Conservation (phyloP, 2,329 filamentous ascomycete genomes). For the Penicillium concentricum region DNA sequence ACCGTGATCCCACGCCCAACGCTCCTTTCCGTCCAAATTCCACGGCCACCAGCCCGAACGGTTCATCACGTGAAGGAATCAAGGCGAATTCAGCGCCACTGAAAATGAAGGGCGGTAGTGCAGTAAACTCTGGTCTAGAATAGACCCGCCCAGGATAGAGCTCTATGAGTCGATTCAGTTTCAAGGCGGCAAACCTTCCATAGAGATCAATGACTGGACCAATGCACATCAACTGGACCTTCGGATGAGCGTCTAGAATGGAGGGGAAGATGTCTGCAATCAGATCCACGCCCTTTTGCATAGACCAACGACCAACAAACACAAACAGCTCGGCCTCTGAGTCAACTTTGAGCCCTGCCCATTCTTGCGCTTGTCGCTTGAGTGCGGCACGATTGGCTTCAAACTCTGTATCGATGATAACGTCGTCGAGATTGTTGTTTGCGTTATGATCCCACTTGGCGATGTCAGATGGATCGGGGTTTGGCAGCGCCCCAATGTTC, state of each 20-base stretch:
- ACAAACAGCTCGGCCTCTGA: conserved; percentile 65
- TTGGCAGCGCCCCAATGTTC: conserved; percentile 62
- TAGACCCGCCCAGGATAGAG: conserved; percentile 64
- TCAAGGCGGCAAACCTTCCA: conserved; percentile 65
- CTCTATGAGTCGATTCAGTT: conserved; percentile 63
- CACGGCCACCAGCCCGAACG: conserved; percentile 66
- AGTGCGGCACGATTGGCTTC: conserved; percentile 56
- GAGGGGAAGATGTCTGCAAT: conserved; percentile 68
- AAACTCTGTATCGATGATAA: conserved; percentile 54
- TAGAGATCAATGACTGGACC: conserved; percentile 68
- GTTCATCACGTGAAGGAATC: conserved; percentile 70
- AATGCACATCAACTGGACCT: conserved; percentile 62
- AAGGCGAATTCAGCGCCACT: conserved; percentile 66
- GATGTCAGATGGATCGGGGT: conserved; percentile 65
- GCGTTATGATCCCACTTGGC: conserved; percentile 59
- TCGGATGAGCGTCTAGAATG: conserved; percentile 59
- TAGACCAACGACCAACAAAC: conserved; percentile 67
- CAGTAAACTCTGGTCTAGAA: conserved; percentile 67
- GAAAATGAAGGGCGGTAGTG: conserved; percentile 65
- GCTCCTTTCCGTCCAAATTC: conserved; percentile 69
- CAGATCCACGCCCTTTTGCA: conserved; percentile 67
- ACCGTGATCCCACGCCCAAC: conserved; percentile 60
- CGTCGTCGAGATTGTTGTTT: conserved; percentile 55
- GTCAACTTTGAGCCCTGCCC: conserved; percentile 63
- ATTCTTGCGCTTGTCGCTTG: conserved; percentile 63